Conservation (phyloP, 2,329 filamentous ascomycete species). For the Exserohilum turcica region DNA sequence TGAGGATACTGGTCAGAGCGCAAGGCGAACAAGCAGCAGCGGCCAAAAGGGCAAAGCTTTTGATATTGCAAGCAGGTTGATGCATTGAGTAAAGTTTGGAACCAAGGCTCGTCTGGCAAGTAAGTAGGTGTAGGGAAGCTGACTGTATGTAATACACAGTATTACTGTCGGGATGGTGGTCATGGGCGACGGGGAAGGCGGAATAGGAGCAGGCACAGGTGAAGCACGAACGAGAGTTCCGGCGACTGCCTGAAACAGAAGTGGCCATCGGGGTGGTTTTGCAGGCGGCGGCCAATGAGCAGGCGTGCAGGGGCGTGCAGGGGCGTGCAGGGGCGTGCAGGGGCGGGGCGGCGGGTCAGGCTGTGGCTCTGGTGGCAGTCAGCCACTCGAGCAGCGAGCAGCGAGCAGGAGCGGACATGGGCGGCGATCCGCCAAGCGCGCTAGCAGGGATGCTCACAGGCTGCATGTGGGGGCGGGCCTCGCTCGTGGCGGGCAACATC, state of each 20-base stretch:
- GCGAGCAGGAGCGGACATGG: constrained; percentile 11
- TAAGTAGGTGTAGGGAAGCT: no score
- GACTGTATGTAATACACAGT: background rate
- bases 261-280: constrained; percentile 18
- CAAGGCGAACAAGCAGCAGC: no score
- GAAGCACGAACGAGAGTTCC: constrained; percentile 12
- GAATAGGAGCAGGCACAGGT: background rate
- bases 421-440: constrained; percentile 6
- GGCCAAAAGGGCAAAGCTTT: no score
- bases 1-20: no score
- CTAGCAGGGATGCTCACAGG: background rate
- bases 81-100: no score
- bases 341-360: no score
- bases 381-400: constrained; percentile 29
- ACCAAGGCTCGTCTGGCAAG: no score
- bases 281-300: constrained; percentile 20
- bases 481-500: constrained; percentile 1
- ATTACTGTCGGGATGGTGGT: background rate
- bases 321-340: no score
- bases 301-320: no score
- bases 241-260: constrained; percentile 13
- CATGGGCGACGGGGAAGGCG: constrained; percentile 8
- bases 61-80: no score
- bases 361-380: constrained; percentile 21
- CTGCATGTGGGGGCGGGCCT: constrained; percentile 9